Evolutionary conservation across 345 rosid species (phyloP).

Genomic region (Populus deltoides): DNA sequence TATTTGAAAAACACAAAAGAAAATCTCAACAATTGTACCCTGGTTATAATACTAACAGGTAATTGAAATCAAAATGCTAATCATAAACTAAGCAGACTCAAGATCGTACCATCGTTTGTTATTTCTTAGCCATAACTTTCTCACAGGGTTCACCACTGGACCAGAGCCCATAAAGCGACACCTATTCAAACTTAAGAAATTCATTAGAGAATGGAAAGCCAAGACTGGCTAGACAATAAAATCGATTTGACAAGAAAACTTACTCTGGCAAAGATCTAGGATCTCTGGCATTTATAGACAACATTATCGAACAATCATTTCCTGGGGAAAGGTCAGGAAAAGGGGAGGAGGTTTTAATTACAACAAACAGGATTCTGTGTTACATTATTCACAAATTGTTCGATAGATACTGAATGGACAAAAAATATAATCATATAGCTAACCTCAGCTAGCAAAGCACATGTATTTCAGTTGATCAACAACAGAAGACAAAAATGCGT

Average conservation of each 20-base stretch:
- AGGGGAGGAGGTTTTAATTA: background rate
- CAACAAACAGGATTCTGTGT: background rate
- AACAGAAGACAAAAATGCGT: background rate
- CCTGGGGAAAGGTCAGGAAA: constrained; percentile 34
- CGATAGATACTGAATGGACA: too few species aligned
- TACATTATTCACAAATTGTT: too few species aligned
- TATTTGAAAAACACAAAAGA: too few species aligned
- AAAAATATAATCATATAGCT: too few species aligned
- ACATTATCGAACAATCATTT: constrained; percentile 49
- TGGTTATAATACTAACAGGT: background rate
- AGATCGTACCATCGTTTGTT: constrained; percentile 49
- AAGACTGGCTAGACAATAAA: constrained; percentile 2
- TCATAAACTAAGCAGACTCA: constrained; percentile 2
- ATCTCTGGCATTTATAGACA: constrained; percentile 42
- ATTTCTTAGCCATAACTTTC: constrained; percentile 58
- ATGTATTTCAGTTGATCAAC: too few species aligned
- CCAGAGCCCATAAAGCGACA: constrained; percentile 63
- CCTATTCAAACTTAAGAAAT: constrained; percentile 33
- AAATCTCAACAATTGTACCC: too few species aligned
- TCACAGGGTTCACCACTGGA: constrained; percentile 36
- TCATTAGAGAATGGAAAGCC: constrained; percentile 12
- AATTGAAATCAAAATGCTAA: constrained; percentile 6
- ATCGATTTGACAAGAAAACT: constrained; percentile 23
- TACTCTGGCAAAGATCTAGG: constrained; percentile 78
- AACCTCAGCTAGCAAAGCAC: too few species aligned